A percentile compares a stretch with the other conserved stretches of the same genome.
Conservation (phyloP, 257 asterid species). For the Nicotiana sylvestris region DNA sequence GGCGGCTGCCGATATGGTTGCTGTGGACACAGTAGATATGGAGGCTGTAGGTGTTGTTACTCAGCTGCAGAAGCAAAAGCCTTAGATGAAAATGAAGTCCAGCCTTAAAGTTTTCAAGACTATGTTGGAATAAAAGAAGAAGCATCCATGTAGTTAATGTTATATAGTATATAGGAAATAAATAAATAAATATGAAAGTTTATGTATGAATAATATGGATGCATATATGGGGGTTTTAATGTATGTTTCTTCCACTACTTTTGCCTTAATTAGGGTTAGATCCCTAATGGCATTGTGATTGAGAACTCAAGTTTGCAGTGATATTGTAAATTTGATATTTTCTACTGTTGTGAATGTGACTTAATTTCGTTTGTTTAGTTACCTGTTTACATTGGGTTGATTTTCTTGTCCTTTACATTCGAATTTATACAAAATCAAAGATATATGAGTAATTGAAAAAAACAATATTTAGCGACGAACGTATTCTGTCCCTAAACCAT, state of each 20-base stretch:
- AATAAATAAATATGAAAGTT: not conserved
- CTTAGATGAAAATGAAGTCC: not conserved
- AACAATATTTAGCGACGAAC: no score
- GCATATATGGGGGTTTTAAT: not conserved
- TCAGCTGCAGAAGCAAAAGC: constrained; percentile 2
- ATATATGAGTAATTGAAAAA: no score
- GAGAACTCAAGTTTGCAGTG: not conserved
- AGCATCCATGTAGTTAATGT: not conserved
- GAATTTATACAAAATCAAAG: no score
- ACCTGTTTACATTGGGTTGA: no score
- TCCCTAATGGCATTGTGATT: not conserved
- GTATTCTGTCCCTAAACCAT: no score
- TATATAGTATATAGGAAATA: not conserved
- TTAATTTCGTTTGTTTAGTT: not conserved
- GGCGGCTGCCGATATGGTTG: not conserved
- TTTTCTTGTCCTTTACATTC: no score
- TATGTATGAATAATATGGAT: constrained; percentile 1
- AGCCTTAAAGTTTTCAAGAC: not conserved
- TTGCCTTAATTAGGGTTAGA: not conserved
- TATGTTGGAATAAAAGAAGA: not conserved
- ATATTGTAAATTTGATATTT: not conserved
- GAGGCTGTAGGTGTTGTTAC: not conserved
- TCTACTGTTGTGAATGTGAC: not conserved
- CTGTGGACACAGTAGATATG: not conserved
- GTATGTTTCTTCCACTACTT: not conserved